Evolutionary conservation across 2,329 filamentous ascomycete species (phyloP).

Genomic region (Bretziella fagacearum): DNA sequence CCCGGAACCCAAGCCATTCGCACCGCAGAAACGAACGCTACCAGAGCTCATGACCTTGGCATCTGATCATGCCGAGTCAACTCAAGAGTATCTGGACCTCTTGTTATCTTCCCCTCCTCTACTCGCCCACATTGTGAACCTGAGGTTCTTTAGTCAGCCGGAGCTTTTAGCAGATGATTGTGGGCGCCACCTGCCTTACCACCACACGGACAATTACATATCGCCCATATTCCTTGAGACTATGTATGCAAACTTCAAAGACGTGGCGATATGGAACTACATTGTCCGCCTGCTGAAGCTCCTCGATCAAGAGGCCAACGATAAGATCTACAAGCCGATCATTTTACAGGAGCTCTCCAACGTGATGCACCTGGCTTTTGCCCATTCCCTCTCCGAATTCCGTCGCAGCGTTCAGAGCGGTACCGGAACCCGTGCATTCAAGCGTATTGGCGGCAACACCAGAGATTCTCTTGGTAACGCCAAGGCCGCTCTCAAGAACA

Average conservation of each 20-base stretch:
- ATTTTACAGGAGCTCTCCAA: conserved; percentile 31
- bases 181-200: conserved; percentile 23
- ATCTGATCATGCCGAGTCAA: conserved; percentile 21
- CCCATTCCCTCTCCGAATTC: conserved; percentile 23
- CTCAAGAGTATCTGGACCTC: conserved; percentile 23
- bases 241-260: conserved; percentile 23
- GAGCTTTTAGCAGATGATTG: conserved; percentile 30
- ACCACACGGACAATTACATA: conserved; percentile 26
- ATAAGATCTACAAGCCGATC: conserved; percentile 21
- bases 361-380: conserved; percentile 28
- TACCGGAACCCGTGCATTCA: conserved; percentile 26
- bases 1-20: conserved; percentile 17
- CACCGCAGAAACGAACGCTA: conserved; percentile 17
- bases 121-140: conserved; percentile 22
- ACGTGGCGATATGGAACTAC: conserved; percentile 26
- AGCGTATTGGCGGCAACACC: conserved; percentile 22
- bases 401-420: conserved; percentile 25
- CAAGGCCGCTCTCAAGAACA: conserved; percentile 25
- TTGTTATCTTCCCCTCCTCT: conserved; percentile 21
- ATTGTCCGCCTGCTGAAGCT: conserved; percentile 23
- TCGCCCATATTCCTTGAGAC: conserved; percentile 27
- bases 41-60: conserved; percentile 20
- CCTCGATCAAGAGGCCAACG: conserved; percentile 17
- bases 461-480: conserved; percentile 22
- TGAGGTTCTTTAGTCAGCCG: conserved; percentile 24